Conservation (phyloP, 139 green algal genomes). For the Auxenochlorella protothecoides region DNA sequence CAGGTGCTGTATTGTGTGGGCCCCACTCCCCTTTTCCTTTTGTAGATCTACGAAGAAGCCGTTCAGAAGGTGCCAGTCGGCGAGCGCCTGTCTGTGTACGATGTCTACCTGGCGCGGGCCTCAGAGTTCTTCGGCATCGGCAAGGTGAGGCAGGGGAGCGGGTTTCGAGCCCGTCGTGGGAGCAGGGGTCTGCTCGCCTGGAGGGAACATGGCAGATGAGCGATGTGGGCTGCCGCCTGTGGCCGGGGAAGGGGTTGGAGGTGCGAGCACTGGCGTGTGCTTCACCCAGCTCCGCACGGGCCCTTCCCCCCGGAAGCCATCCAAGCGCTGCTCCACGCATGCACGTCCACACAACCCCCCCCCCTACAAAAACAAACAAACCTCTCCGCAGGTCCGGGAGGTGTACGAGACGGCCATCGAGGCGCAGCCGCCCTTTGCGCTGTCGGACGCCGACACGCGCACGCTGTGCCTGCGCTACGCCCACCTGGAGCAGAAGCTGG, state of each 20-base stretch:
- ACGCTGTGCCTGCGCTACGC: constrained; percentile 76
- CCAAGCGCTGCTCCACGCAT: not conserved
- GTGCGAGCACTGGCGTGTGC: too few relatives aligned
- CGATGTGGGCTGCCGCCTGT: not conserved
- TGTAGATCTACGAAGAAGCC: constrained; percentile 56
- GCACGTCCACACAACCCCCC: not conserved
- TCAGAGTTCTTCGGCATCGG: constrained; percentile 88
- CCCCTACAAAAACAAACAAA: not conserved
- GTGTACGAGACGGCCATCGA: constrained; percentile 89
- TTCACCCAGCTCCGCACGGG: too few relatives aligned
- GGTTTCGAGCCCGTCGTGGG: too few relatives aligned
- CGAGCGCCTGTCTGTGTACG: constrained; percentile 69
- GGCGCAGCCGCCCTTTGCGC: constrained; percentile 51
- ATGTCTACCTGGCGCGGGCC: constrained; percentile 79
- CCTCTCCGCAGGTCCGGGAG: constrained; percentile 62
- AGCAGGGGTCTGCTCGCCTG: too few relatives aligned
- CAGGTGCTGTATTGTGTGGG: too few relatives aligned
- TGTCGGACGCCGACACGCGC: constrained; percentile 65
- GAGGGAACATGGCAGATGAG: too few relatives aligned
- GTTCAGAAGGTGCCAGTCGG: constrained; percentile 52
- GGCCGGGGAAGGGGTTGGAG: not conserved
- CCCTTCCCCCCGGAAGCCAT: not conserved
- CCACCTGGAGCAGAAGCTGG: constrained; percentile 75
- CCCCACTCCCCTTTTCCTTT: not conserved
- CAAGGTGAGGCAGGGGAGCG: constrained; percentile 49